Percentiles rank a stretch among this genome's conserved stretches.
phyloP scores from a whole-genome alignment of 2,329 filamentous ascomycete genomes.

The Ophiocordyceps camponoti-saundersi region DNA sequence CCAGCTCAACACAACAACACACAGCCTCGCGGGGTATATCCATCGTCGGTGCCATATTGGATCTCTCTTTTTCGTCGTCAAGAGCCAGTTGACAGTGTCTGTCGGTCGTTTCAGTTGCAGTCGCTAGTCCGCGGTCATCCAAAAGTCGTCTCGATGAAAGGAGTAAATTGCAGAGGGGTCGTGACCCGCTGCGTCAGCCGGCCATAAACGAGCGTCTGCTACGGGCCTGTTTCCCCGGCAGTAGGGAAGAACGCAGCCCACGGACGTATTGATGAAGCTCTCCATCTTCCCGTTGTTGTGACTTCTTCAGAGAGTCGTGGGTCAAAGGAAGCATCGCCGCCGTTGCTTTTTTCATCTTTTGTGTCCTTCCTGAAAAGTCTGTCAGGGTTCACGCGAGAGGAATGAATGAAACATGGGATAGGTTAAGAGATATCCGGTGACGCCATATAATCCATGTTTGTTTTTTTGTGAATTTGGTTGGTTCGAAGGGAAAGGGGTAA shows the following conservation, averaged over 20 bases:
- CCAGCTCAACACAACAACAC: constrained; percentile 18
- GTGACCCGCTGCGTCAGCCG: neutral
- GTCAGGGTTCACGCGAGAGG: constrained; percentile 1
- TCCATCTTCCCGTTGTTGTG: no score
- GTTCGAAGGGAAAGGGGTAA: neutral
- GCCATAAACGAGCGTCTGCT: constrained; percentile 7
- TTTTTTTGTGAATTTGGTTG: neutral
- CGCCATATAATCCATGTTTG: constrained; percentile 11
- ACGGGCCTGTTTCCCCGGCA: constrained; percentile 7
- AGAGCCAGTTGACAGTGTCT: constrained; percentile 16
- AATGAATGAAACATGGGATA: constrained; percentile 6
- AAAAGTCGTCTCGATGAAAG: constrained; percentile 15
- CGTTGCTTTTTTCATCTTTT: neutral
- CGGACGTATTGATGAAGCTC: neutral
- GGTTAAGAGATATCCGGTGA: constrained; percentile 11
- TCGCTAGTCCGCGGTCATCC: constrained; percentile 15
- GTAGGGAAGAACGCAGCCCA: constrained; percentile 1
- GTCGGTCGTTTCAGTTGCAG: constrained; percentile 17
- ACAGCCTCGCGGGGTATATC: constrained; percentile 23
- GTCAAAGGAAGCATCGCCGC: neutral
- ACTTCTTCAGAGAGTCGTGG: neutral
- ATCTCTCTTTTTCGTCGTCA: constrained; percentile 16
- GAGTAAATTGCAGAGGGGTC: constrained; percentile 10
- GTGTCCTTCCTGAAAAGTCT: neutral
- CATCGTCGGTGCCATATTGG: constrained; percentile 22